These are phyloP conservation scores for Aspergillus hortae DNA, from an alignment of 2,329 filamentous ascomycete species.

Conservation along the genomic window DNA sequence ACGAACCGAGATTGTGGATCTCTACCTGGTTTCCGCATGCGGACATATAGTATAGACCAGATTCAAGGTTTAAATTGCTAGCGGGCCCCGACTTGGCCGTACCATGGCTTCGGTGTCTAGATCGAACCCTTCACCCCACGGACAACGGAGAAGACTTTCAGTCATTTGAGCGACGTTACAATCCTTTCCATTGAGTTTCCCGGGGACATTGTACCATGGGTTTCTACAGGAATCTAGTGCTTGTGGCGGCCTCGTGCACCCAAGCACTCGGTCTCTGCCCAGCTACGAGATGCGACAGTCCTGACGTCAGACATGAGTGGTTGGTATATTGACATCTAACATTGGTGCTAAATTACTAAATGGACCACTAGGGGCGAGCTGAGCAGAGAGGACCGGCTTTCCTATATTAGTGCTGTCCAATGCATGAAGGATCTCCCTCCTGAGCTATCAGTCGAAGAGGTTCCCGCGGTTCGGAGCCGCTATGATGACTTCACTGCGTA, in stretches of 20 bases:
- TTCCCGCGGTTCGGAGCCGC: not conserved
- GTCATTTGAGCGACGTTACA: not conserved
- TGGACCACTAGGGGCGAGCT: not conserved
- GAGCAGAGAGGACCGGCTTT: not conserved
- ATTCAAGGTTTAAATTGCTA: not conserved
- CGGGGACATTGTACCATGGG: not conserved
- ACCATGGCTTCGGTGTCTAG: not conserved
- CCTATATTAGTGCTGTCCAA: constrained; percentile 2
- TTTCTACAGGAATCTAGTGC: not conserved
- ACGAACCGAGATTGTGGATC: not conserved
- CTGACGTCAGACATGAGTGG: not conserved
- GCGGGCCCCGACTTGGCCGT: not conserved
- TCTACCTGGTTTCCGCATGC: not conserved
- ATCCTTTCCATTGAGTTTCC: not conserved
- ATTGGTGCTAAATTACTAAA: not conserved
- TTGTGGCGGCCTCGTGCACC: not conserved
- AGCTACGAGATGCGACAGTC: not conserved
- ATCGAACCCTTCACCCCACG: not conserved
- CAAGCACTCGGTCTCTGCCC: not conserved
- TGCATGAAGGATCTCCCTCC: constrained; percentile 5
- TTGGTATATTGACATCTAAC: not conserved
- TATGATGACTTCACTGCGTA: constrained; percentile 6
- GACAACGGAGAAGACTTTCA: not conserved
- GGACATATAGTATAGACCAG: not conserved
- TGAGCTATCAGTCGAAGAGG: not conserved